Conservation (phyloP, 2,329 filamentous ascomycete species). For the Bipolaris zeicola region DNA sequence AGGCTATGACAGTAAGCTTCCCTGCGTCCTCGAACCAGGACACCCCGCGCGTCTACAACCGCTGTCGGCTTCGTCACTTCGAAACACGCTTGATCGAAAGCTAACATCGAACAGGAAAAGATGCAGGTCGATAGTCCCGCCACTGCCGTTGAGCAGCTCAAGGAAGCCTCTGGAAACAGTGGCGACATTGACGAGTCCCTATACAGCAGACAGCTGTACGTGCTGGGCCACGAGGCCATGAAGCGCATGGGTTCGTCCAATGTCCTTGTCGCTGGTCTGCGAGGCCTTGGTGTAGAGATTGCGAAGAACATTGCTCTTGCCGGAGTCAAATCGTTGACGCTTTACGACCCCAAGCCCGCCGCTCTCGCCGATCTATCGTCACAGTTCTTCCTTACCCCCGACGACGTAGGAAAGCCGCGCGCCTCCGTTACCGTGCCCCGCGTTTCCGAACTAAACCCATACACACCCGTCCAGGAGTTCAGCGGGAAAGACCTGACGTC, state of each 20-base stretch:
- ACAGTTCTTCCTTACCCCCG: slow-evolving; percentile 90
- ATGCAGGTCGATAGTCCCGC: slow-evolving; percentile 68
- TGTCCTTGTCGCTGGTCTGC: slow-evolving; percentile 87
- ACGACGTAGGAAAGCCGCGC: slow-evolving; percentile 90
- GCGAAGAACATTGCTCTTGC: slow-evolving; percentile 98
- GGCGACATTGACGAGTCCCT: slow-evolving; percentile 71
- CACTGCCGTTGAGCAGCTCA: slow-evolving; percentile 64
- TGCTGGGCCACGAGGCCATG: slow-evolving; percentile 84
- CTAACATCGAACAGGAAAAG: slow-evolving; percentile 53
- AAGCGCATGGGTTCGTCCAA: slow-evolving; percentile 98
- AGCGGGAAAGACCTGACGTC: slow-evolving; percentile 67
- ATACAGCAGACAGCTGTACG: slow-evolving; percentile 72
- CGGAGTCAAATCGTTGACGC: slow-evolving; percentile 94
- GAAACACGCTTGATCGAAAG: slow-evolving; percentile 2
- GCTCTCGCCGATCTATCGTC: slow-evolving; percentile 89
- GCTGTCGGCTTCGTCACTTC: neutral
- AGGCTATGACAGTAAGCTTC: slow-evolving; percentile 50
- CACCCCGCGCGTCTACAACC: slow-evolving; percentile 7
- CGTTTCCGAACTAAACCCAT: slow-evolving; percentile 93
- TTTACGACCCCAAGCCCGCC: slow-evolving; percentile 86
- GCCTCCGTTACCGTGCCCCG: slow-evolving; percentile 85
- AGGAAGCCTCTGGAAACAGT: slow-evolving; percentile 52
- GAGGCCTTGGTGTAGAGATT: slow-evolving; percentile 95
- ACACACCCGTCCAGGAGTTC: slow-evolving; percentile 87
- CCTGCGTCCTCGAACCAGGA: neutral